Conservation (phyloP, 495 filamentous ascomycete species). For the Talaromyces wortmannii region DNA sequence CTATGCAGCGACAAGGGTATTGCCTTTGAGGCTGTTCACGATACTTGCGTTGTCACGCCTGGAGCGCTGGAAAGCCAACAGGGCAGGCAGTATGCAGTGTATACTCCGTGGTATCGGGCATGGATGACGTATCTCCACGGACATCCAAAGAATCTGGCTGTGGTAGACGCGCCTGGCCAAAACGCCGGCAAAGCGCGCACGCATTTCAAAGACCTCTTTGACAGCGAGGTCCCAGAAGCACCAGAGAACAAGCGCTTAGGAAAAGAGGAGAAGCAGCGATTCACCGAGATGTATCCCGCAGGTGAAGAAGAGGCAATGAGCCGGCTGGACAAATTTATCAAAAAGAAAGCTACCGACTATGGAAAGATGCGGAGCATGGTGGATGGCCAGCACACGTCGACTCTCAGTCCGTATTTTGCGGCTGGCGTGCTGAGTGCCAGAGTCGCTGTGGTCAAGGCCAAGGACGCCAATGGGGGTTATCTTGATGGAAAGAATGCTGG, state of each 20-base stretch:
- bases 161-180: constrained; percentile 48
- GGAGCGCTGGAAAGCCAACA: constrained; percentile 54
- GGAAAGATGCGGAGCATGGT: constrained; percentile 55
- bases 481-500: constrained; percentile 64
- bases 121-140: constrained; percentile 69
- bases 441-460: constrained; percentile 62
- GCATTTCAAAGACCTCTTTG: constrained; percentile 54
- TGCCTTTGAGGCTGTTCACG: constrained; percentile 59
- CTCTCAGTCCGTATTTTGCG: constrained; percentile 74
- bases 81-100: constrained; percentile 79
- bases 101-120: constrained; percentile 70
- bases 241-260: constrained; percentile 60
- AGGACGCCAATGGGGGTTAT: constrained; percentile 60
- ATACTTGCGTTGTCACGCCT: constrained; percentile 77
- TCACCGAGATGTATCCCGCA: constrained; percentile 61
- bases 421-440: constrained; percentile 71
- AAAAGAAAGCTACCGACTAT: constrained; percentile 57
- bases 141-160: constrained; percentile 56
- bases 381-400: constrained; percentile 54
- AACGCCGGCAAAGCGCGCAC: constrained; percentile 53
- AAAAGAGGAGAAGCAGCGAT: constrained; percentile 49
- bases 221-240: constrained; percentile 50
- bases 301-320: constrained; percentile 70
- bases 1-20: constrained; percentile 54
- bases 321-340: constrained; percentile 64